These are phyloP conservation scores for Penicillium robsamsonii DNA, from an alignment of 495 filamentous ascomycete genomes.

Conservation along the genomic window DNA sequence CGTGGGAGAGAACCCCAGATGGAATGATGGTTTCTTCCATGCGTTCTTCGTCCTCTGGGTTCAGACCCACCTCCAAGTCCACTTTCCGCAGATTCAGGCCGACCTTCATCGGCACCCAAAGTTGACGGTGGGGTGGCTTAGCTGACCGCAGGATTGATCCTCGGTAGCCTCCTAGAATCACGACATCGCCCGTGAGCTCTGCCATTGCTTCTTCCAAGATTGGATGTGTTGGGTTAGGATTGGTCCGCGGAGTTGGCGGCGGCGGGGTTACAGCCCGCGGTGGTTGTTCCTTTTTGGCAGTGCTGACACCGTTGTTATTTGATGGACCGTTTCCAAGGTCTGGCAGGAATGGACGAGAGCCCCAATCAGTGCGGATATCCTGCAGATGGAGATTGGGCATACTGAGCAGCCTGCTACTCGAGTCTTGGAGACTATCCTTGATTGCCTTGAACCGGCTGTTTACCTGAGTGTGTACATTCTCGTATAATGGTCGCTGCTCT, in stretches of 20 bases:
- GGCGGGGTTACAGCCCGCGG: constrained; percentile 13
- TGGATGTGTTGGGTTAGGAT: constrained; percentile 42
- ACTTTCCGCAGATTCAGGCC: constrained; percentile 90
- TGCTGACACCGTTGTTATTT: constrained; percentile 11
- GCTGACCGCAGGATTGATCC: constrained; percentile 88
- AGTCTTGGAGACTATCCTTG: constrained; percentile 79
- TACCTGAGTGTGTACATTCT: constrained; percentile 69
- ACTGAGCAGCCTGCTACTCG: constrained; percentile 68
- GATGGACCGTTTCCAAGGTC: constrained; percentile 20
- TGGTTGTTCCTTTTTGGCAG: constrained; percentile 7
- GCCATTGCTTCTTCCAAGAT: constrained; percentile 64
- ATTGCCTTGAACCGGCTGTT: constrained; percentile 91
- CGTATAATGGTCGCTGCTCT: constrained; percentile 82
- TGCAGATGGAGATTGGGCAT: constrained; percentile 55
- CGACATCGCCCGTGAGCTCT: constrained; percentile 76
- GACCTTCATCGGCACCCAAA: constrained; percentile 95
- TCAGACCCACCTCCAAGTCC: constrained; percentile 82
- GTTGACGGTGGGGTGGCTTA: constrained; percentile 71
- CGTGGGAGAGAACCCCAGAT: constrained; percentile 81
- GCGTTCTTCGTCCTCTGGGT: constrained; percentile 78
- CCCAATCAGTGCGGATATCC: constrained; percentile 47
- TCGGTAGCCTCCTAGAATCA: constrained; percentile 87
- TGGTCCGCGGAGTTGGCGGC: constrained; percentile 25
- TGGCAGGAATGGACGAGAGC: constrained; percentile 28
- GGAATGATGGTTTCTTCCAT: constrained; percentile 80